These are phyloP conservation scores for Fusarium tjaetaba DNA, from an alignment of 2,329 filamentous ascomycete genomes.

Conservation along the genomic window DNA sequence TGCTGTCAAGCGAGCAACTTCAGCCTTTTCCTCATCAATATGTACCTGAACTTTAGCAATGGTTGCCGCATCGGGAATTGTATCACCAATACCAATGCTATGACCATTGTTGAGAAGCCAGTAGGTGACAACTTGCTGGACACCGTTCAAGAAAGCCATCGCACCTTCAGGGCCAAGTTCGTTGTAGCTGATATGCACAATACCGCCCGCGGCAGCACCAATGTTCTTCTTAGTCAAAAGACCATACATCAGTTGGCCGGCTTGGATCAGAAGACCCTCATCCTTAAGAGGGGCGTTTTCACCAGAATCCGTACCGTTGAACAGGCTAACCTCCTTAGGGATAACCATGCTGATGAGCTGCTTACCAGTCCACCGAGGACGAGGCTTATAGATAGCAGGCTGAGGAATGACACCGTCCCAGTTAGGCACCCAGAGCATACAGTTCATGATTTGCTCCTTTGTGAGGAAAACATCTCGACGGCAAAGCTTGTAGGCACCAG, in stretches of 20 bases:
- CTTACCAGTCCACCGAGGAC: constrained; percentile 96
- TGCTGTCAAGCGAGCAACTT: constrained; percentile 79
- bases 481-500: constrained; percentile 96
- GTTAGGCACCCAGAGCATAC: constrained; percentile 95
- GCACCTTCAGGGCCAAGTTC: constrained; percentile 87
- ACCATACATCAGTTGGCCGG: constrained; percentile 90
- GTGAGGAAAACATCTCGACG: constrained; percentile 90
- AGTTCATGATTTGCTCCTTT: constrained; percentile 93
- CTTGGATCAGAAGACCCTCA: constrained; percentile 82
- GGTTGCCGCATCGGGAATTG: constrained; percentile 87
- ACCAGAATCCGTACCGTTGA: constrained; percentile 68
- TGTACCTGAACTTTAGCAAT: constrained; percentile 86
- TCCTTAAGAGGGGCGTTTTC: constrained; percentile 74
- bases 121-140: constrained; percentile 94
- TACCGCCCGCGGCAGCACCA: constrained; percentile 87
- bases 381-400: constrained; percentile 92
- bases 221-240: constrained; percentile 93
- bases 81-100: constrained; percentile 98
- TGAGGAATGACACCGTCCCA: constrained; percentile 96
- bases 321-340: constrained; percentile 84
- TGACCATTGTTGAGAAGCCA: constrained; percentile 97
- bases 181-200: constrained; percentile 96
- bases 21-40: constrained; percentile 82
- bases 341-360: constrained; percentile 96
- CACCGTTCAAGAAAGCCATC: constrained; percentile 95